Evolutionary conservation across 225 moss, liverwort and hornwort species (phyloP), one percentile per base, ranked within the genome.

Genomic region (Marchantia polymorpha): DNA sequence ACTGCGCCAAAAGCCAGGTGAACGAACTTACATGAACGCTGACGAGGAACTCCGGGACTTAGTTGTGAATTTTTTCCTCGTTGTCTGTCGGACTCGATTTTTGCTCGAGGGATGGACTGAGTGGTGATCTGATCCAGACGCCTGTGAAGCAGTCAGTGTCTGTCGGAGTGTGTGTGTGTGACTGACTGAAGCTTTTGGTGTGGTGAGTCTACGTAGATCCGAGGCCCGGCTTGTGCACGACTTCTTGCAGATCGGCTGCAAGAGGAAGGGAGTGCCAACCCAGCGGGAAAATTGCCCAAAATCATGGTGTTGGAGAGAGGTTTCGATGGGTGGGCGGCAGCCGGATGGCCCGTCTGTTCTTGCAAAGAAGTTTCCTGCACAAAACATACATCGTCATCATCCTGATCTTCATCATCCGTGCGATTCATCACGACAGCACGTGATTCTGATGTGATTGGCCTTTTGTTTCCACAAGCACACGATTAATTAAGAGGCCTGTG

Each of bases 1-100:
- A 93, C 77, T 91, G 97, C 85, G 90, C 94, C 64, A 88, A 89
- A 79, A 94, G 94, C 76, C 93, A 93, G 90, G 93, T 92, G 64
- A 69, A 31, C 12, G 23, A 31, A 26, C 68, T n/a, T n/a, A n/a
- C n/a, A n/a, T n/a, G n/a, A n/a, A 39, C 5, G 39, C 61, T 6
- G 20, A 63, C 1, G 23, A 63, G 7, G 61, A 63, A 39, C 39
- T 39, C 39, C 29, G 7, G 25, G 0, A 71, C 47, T 39, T 30
- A 47, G 13, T 46, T 74, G 2, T 30, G 10, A 69, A 69, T 12
- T 23, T 29, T 29, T 2, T 30, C 14, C 17, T 15, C 58, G 20
- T 14, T 9, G 31, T 54, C 10, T 30, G 39, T 30, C 31, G 55
- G 56, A 30, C 8, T 26, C 46, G 39, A 31, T 17, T 9, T 12